Base-by-base conservation (phyloP, 164 flowering plant genomes). In the Annona cherimola region DNA sequence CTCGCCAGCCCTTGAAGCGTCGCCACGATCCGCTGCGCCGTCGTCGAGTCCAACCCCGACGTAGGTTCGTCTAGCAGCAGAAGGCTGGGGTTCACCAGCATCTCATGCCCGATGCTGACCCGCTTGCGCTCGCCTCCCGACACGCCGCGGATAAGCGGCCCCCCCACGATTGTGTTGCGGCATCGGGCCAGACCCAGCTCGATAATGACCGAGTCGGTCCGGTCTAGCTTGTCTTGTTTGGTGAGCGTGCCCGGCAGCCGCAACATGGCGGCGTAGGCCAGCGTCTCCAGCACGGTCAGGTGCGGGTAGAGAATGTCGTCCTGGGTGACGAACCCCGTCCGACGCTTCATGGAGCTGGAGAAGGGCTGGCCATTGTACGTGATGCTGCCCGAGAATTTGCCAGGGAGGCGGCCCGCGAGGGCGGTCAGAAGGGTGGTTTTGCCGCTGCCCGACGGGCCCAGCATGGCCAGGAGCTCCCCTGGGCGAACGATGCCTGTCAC, bases 81-180 rank as follows among this genome's bases (percentile, higher is more conserved):
- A 20, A 92, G 79, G 68, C 96, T 89, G 26, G 98, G 98, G 83
- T 94, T 90, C 54, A 94, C 89, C 59, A 94, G 70, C 96, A 94
- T 88, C 74, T 94, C 98, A 61, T 87, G 95, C 73, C 98, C 97
- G 43, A 94, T 92, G 74, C 97, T 90, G n/a, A 94, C 98, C 81
- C 98, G 81, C 71, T 92, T 92, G 18, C 97, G 76, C 66, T 94
- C 98, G 14, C 98, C 98, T 14, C 98, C 98, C 5, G 98, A 94
- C 1, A 94, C 18, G 0, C 98, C 97, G 61, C 98, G 81, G 14
- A 89, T 42, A 9, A 91, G 69, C 0, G 89, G 80, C 8, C 97
- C 95, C 0, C 97, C 98, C 2, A 92, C 80, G 0, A 88, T 67
- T 50, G 75, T 84, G 43, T 85, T 83, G 1, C 89, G 76, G 70